Evolutionary conservation across 768 basidiomycete genomes (phyloP), one percentile per base, ranked within the genome.

Genomic region (Hypholoma sublateritium): DNA sequence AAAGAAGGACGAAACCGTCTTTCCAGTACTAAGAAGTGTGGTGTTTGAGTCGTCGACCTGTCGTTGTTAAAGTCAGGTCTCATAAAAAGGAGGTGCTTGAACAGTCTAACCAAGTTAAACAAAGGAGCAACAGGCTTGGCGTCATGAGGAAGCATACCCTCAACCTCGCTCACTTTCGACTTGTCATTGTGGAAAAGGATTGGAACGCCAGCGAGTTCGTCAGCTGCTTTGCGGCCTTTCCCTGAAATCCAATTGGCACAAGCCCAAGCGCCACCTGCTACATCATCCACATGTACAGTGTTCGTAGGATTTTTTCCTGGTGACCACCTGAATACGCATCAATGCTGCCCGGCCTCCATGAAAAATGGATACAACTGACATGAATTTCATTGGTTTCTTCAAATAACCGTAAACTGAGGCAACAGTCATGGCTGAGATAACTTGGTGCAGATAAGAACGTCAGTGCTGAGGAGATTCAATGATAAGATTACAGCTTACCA

Each of bases 331-430:
- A 1, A 34, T 19, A 39, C 36, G 45, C 37, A 46, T 72, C 35
- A 66, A 35, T 57, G 50, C 52, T 57, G 21, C 47, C 17, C 39
- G 12, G 14, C 39, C 39, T 39, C 37, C 53, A 11, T 55, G 36
- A 13, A 55, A 25, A 53, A 13, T 47, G 42, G 47, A 11, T 22
- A 32, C 19, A 41, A 63, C 86, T 62, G 64, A 93, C 90, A 93
- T 77, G 9, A 86, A 88, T 69, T 90, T 92, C 86, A 95, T 90
- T 1, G 91, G 89, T 62, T 89, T 86, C 67, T 91, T 84, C 70
- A 91, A 76, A 67, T 89, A 85, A 5, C 89, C 89, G 69, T 94
- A 94, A 25, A 93, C 86, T 12, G 89, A 82, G 9, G 84, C 88
- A 12, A 93, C 85, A 1, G 87, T 87, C 44, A 91, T 84, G 41